phyloP scores from a whole-genome alignment of 2,329 filamentous ascomycete genomes.

The Lasiodiplodia citricola region DNA sequence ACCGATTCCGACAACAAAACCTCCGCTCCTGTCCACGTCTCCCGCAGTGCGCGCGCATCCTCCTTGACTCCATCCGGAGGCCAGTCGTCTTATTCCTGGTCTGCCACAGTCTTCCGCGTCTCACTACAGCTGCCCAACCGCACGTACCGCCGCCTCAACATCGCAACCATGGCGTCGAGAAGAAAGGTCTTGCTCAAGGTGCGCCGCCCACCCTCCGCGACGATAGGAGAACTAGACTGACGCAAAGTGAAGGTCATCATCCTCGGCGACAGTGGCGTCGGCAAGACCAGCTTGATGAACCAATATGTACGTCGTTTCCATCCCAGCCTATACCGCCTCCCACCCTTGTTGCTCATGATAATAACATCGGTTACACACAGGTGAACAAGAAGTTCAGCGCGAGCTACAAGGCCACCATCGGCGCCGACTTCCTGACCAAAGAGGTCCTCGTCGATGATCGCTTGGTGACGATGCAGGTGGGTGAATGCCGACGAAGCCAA shows the following conservation, averaged over 20 bases:
- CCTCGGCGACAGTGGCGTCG: slow-evolving; percentile 96
- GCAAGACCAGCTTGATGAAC: slow-evolving; percentile 99
- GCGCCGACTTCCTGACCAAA: slow-evolving; percentile 96
- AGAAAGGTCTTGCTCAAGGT: slow-evolving; percentile 95
- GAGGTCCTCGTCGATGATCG: slow-evolving; percentile 97
- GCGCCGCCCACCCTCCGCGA: slow-evolving; percentile 35
- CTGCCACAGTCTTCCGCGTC: not conserved
- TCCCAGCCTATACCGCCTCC: not conserved
- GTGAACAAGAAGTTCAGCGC: slow-evolving; percentile 99
- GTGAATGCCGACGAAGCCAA: slow-evolving; percentile 28
- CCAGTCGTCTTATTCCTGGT: not conserved
- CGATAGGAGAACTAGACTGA: slow-evolving; percentile 27
- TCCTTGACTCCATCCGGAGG: not conserved
- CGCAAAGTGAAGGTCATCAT: slow-evolving; percentile 80
- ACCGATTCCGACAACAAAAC: slow-evolving; percentile 22
- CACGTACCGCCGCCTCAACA: slow-evolving; percentile 17
- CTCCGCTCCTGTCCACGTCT: slow-evolving; percentile 4
- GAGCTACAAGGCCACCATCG: slow-evolving; percentile 99
- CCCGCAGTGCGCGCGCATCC: slow-evolving; percentile 4
- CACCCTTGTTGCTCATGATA: not conserved
- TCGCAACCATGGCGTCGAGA: slow-evolving; percentile 69
- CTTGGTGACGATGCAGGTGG: slow-evolving; percentile 96
- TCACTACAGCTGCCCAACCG: slow-evolving; percentile 1
- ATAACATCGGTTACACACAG: slow-evolving; percentile 54
- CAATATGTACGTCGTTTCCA: slow-evolving; percentile 83